These are phyloP conservation scores for Excoecaria agallocha DNA, from an alignment of 345 rosid genomes.

Conservation along the genomic window DNA sequence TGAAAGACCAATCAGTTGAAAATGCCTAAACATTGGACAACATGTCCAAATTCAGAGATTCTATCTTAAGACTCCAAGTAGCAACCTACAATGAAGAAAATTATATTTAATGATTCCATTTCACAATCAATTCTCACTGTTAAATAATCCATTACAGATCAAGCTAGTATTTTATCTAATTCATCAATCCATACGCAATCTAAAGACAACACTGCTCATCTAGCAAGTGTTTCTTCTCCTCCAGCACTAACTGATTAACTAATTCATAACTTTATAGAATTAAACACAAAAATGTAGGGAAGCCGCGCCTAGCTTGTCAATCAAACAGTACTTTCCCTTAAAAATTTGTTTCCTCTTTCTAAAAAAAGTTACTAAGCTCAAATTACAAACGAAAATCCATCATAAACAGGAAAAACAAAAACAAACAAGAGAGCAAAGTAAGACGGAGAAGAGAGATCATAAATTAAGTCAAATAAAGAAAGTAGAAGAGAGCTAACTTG, in stretches of 20 bases:
- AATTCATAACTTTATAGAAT: not conserved
- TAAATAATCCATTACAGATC: not conserved
- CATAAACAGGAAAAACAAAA: not conserved
- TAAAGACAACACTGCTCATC: too few species aligned
- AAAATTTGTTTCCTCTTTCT: not conserved
- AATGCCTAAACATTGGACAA: not conserved
- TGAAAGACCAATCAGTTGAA: not conserved
- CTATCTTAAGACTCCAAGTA: not conserved
- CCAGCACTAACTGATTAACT: not conserved
- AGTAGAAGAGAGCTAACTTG: constrained; percentile 18
- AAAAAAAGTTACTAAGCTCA: not conserved
- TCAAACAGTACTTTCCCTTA: not conserved
- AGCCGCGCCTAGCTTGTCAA: not conserved
- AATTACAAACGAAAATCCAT: not conserved
- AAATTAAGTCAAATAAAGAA: not conserved
- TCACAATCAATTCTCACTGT: not conserved
- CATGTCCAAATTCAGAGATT: not conserved
- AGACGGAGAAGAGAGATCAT: not conserved
- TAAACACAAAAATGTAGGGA: not conserved
- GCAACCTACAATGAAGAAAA: too few species aligned
- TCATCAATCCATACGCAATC: too few species aligned
- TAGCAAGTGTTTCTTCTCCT: too few species aligned
- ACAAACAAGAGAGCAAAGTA: not conserved
- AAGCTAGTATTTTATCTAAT: not conserved
- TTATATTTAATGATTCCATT: not conserved